Percentiles rank a stretch among this genome's conserved stretches.
Conservation (phyloP, 176 grass and related monocot species). For the Triticum monococcum region DNA sequence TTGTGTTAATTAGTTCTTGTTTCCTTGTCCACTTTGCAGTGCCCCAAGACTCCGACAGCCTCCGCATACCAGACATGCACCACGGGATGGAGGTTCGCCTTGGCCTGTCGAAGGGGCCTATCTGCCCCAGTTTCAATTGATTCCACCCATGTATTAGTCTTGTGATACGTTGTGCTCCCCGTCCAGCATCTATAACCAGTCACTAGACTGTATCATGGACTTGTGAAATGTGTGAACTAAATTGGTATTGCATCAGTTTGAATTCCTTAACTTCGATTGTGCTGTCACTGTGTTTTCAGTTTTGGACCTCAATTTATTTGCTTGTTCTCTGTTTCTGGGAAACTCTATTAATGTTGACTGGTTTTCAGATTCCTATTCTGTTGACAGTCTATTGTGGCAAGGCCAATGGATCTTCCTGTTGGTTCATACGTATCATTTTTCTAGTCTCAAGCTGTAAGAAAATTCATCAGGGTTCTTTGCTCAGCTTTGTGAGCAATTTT, state of each 20-base stretch:
- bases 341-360: not conserved
- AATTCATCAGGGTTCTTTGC: no score
- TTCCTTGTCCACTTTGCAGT: slow-evolving; percentile 42
- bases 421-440: no score
- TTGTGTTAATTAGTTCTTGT: not conserved
- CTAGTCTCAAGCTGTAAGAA: no score
- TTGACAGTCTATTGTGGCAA: no score
- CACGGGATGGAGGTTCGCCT: slow-evolving; percentile 92
- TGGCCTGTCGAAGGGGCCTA: slow-evolving; percentile 78
- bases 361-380: no score
- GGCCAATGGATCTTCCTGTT: no score
- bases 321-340: not conserved
- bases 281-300: not conserved
- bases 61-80: slow-evolving; percentile 70
- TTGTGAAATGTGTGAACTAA: slow-evolving; percentile 18
- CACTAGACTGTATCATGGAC: slow-evolving; percentile 21
- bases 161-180: not conserved
- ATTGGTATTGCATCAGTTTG: slow-evolving; percentile 6
- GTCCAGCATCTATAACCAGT: not conserved
- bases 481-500: no score
- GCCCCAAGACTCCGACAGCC: slow-evolving; percentile 80
- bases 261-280: not conserved
- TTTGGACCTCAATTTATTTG: not conserved
- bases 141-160: slow-evolving; percentile 20
- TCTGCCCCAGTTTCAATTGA: slow-evolving; percentile 56